Evolutionary conservation across 2,329 filamentous ascomycete species (phyloP).

Genomic region (Elsinoe fawcettii): DNA sequence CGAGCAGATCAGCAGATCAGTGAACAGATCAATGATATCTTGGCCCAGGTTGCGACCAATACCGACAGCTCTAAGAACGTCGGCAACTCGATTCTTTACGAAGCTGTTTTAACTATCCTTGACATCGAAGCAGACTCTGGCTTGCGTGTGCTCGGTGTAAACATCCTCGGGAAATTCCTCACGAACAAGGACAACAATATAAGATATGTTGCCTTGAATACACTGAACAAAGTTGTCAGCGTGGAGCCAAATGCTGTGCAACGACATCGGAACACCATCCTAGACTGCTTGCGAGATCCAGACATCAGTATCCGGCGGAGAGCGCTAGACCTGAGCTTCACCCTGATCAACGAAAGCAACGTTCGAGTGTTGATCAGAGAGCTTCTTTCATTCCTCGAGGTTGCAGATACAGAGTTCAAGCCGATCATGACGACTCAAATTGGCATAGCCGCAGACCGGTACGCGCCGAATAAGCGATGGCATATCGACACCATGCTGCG

Average conservation of each 20-base stretch:
- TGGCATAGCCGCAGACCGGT: conserved; percentile 91
- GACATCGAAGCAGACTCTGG: conserved; percentile 98
- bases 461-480: conserved; percentile 95
- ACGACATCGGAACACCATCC: conserved; percentile 90
- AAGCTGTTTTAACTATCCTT: conserved; percentile 91
- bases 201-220: conserved; percentile 94
- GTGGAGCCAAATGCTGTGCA: conserved; percentile 98
- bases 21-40: conserved; percentile 96
- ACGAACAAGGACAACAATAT: conserved; percentile 99
- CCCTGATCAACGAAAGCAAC: conserved; percentile 93
- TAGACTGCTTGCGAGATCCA: conserved; percentile 91
- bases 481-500: conserved; percentile 97
- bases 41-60: conserved; percentile 87
- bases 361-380: conserved; percentile 90
- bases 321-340: conserved; percentile 96
- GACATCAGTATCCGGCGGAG: conserved; percentile 95
- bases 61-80: conserved; percentile 98
- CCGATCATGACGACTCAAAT: conserved; percentile 98
- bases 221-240: conserved; percentile 93
- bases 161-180: conserved; percentile 95
- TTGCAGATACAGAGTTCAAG: conserved; percentile 98
- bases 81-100: conserved; percentile 95
- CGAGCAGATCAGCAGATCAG: conserved; percentile 80
- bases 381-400: conserved; percentile 87
- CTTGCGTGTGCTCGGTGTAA: conserved; percentile 86